Conservation (phyloP, 768 basidiomycete genomes). For the Mycena vulgaris region DNA sequence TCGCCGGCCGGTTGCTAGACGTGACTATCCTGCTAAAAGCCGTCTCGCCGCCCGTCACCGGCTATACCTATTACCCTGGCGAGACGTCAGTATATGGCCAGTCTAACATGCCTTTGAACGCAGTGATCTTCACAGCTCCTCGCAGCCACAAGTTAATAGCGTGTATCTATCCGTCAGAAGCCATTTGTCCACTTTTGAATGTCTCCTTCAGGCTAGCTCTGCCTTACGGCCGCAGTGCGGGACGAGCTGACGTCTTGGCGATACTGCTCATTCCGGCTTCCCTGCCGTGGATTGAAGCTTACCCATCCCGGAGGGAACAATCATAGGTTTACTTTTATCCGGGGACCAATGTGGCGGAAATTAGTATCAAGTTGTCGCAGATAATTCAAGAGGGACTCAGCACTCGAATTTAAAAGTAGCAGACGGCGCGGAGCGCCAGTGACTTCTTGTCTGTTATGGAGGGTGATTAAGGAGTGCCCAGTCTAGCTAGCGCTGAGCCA, state of each 20-base stretch:
- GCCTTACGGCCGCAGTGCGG: constrained; percentile 1
- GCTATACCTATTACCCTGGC: no score
- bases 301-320: constrained; percentile 3
- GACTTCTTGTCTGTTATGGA: neutral
- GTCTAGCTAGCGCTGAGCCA: constrained; percentile 2
- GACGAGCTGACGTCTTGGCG: constrained; percentile 1
- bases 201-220: constrained; percentile 7
- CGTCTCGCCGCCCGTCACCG: no score
- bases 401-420: constrained; percentile 5
- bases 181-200: constrained; percentile 1
- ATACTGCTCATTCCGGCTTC: neutral
- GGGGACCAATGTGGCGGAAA: neutral
- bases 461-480: constrained; percentile 1
- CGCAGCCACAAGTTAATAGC: no score
- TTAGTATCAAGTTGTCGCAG: constrained; percentile 6
- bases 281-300: no score
- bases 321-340: constrained; percentile 1
- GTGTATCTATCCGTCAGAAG: neutral
- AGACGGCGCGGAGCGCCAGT: neutral
- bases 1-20: no score
- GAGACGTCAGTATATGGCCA: no score
- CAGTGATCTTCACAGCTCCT: no score
- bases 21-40: no score
- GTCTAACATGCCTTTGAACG: no score
- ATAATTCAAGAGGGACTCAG: constrained; percentile 2